Evolutionary conservation across 2,329 filamentous ascomycete genomes (phyloP).

Genomic region (Pyrenochaeta sp.): DNA sequence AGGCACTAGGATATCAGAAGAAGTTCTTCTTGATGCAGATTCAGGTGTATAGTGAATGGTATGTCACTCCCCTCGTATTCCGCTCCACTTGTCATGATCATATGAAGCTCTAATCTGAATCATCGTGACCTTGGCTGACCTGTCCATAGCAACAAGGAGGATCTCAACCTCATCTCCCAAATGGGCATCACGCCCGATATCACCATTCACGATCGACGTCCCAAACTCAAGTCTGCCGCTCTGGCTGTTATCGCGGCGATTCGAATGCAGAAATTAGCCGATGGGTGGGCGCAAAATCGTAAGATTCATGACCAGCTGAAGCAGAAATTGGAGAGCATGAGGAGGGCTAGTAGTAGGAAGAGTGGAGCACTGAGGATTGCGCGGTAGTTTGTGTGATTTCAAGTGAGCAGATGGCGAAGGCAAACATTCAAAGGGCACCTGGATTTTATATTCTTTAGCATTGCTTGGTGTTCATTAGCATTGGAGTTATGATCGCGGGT

Average conservation of each 20-base stretch:
- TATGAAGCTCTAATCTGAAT: not conserved
- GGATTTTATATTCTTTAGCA: conserved; percentile 34
- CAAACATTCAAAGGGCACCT: not conserved
- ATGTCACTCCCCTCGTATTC: conserved; percentile 55
- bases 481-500: not conserved
- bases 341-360: conserved; percentile 34
- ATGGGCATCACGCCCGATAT: conserved; percentile 73
- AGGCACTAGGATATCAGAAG: conserved; percentile 86
- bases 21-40: conserved; percentile 80
- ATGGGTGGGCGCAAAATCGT: conserved; percentile 60
- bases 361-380: conserved; percentile 24
- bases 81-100: not conserved
- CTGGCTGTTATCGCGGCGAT: conserved; percentile 59
- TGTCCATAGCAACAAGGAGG: conserved; percentile 82
- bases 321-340: conserved; percentile 58
- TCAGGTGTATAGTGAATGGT: conserved; percentile 89
- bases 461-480: conserved; percentile 12
- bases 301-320: conserved; percentile 58
- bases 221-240: conserved; percentile 58
- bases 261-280: conserved; percentile 60
- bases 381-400: conserved; percentile 13
- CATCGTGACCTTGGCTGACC: conserved; percentile 20
- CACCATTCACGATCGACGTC: conserved; percentile 55
- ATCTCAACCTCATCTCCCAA: conserved; percentile 83
- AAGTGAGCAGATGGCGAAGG: not conserved